Conservation (phyloP, 2,329 filamentous ascomycete genomes). For the Mycosphaerella sp. region DNA sequence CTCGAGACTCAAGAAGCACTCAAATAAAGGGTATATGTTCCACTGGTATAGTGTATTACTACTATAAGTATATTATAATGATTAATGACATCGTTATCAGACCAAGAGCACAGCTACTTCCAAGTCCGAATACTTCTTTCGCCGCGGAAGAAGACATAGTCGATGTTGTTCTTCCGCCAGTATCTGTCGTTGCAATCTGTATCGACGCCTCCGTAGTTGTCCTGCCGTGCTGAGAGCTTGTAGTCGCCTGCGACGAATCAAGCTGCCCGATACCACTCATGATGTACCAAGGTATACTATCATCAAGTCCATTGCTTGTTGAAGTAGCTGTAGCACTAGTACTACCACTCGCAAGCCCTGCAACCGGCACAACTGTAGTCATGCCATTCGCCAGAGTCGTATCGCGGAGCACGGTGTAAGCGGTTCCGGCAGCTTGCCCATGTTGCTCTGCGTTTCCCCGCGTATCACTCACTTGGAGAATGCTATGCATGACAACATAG, state of each 20-base stretch:
- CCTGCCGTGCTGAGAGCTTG: background rate
- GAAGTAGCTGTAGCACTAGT: background rate
- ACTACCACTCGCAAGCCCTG: no score
- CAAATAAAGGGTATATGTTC: no score
- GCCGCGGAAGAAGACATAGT: no score
- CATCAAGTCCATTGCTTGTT: background rate
- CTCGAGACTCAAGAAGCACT: no score
- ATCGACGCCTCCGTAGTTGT: background rate
- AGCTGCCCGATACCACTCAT: constrained; percentile 1
- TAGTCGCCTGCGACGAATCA: background rate
- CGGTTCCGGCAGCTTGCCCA: background rate
- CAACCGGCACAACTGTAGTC: background rate
- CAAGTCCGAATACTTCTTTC: no score
- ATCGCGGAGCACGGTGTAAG: constrained; percentile 1
- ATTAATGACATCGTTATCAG: no score
- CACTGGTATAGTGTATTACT: no score
- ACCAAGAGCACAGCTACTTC: no score
- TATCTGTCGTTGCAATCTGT: no score
- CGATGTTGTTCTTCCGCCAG: no score
- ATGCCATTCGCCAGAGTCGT: constrained; percentile 1
- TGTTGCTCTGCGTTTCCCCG: background rate
- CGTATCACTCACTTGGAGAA: background rate
- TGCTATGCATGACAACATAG: constrained; percentile 1
- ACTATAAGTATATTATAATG: no score
- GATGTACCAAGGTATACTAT: background rate